A percentile compares a stretch with the other conserved stretches of the same genome.
These are phyloP conservation scores for Powellomyces hirtus DNA, from an alignment of 192 early-diverging fungal species.

Conservation along the genomic window DNA sequence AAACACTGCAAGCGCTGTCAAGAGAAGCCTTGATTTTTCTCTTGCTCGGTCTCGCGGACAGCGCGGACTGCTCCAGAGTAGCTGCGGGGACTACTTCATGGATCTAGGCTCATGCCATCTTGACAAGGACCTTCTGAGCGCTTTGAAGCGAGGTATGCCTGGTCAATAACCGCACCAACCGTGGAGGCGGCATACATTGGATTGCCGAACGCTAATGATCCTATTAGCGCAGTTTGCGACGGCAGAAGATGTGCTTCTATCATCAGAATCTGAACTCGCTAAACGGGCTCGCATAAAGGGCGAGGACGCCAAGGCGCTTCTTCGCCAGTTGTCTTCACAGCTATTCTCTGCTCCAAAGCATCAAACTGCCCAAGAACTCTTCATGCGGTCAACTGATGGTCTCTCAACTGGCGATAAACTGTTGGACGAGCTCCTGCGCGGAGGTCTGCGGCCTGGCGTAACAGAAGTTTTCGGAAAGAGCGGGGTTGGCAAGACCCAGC, in stretches of 20 bases:
- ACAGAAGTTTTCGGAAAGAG: slow-evolving; percentile 54
- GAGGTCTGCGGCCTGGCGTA: slow-evolving; percentile 30
- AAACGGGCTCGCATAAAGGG: background rate
- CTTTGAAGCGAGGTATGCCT: too few relatives aligned
- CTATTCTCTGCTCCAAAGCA: background rate
- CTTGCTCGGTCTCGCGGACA: too few relatives aligned
- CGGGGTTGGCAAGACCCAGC: slow-evolving; percentile 81
- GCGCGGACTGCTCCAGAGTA: too few relatives aligned
- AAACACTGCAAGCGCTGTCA: too few relatives aligned
- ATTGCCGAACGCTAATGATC: too few relatives aligned
- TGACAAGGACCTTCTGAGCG: too few relatives aligned
- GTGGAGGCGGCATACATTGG: too few relatives aligned
- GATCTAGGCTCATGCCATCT: too few relatives aligned
- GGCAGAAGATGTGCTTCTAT: slow-evolving; percentile 11
- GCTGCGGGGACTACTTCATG: too few relatives aligned
- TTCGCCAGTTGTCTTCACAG: background rate
- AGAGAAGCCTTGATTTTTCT: too few relatives aligned
- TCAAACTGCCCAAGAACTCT: background rate
- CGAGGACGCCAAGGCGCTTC: background rate
- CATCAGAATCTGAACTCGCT: slow-evolving; percentile 14
- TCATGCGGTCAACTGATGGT: background rate
- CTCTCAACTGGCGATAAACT: slow-evolving; percentile 26
- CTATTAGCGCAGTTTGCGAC: slow-evolving; percentile 15
- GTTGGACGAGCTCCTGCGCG: slow-evolving; percentile 29
- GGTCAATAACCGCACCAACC: too few relatives aligned